Evolutionary conservation across 148 eudicot species (phyloP), one percentile per base, ranked within the genome.

Genomic region (Chenopodium berlandieri): DNA sequence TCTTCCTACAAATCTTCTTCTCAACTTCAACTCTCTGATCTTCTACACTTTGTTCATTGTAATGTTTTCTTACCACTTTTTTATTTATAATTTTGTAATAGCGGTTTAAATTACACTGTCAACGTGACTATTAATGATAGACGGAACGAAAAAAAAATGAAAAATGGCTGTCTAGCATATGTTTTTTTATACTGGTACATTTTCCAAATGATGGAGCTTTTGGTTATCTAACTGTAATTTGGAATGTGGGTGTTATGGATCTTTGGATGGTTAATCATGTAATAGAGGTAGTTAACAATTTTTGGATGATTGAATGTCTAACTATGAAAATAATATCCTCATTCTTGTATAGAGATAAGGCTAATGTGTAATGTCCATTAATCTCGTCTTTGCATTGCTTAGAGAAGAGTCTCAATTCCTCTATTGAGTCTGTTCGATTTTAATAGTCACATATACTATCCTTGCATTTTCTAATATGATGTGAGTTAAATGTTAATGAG

Each of bases 31-130:
- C 91, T 95, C 77, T 82, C 90, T 34, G 84, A 92, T 22, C 97
- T 95, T 75, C 84, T 93, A 34, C 88, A 84, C 8, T 95, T 95
- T 72, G 91, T 65, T 34, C 91, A 91, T 9, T 90, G 98, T 95
- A 88, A 13, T 56, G 22, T 72, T 60, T 44, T 60, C 64, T 16
- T 70, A 2, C 63, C 52, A 22, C 23, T 65, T 23, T 71, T 1
- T 65, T n/a, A 30, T 62, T 5, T 20, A 7, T n/a, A 1, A 22
- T 0, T 62, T 37, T 17, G 2, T 80, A 19, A 14, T 54, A 16
- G 13, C 13, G 2, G 52, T 54, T 54, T 16, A 3, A 3, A 16
- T 54, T 54, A 54, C 17, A 54, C 20, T 54, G 16, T 54, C 4
- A 12, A 54, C 20, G 17, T 54, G 62, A 56, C 62, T 56, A 56